Evolutionary conservation across 805 yeast genomes (phyloP), one percentile per base, ranked within the genome.

Genomic region (Scheffersomyces stipitis): DNA sequence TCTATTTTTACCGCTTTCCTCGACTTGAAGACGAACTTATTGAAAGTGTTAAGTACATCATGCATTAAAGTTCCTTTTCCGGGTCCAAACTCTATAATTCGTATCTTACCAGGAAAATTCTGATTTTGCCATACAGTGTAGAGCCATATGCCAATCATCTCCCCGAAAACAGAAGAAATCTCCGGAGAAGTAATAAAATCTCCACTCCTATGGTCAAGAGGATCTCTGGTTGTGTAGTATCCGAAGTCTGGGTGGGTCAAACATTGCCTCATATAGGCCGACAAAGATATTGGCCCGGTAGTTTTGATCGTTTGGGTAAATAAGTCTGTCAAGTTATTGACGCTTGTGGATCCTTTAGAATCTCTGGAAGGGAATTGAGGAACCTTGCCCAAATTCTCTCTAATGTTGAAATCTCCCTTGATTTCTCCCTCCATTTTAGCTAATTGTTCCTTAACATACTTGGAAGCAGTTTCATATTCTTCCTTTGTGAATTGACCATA

Each of bases 151-250:
- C 93, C 95, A 40, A 85, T 71, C 66, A 85, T 76, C 56, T 87
- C 95, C 15, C 96, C 96, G 65, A 86, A 87, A 64, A 86, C 82
- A 27, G 86, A 86, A 5, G 91, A 83, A 34, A 87, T 85, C 58
- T 87, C 96, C 0, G 96, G 96, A 0, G 91, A 82, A 0, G 96
- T 87, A 34, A 82, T 72, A 56, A 87, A 87, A 58, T 87, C 96
- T 4, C 95, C 95, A 5, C 60, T 55, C 28, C 48, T 58, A 2
- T 52, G 30, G 22, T 83, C 86, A 24, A 87, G 64, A 2, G 95
- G 95, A 48, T 86, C 82, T 43, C 81, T 64, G 3, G 86, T 81
- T 15, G 88, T 83, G 54, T 87, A 86, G 56, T 87, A 87, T 0
- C 96, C 96, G 45, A 71, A 74, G 7, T 76, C 66, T 0, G 95